A percentile compares a stretch with the other conserved stretches of the same genome.
These are phyloP conservation scores for Colletotrichum orchidophilum DNA, from an alignment of 2,329 filamentous ascomycete genomes.

Conservation along the genomic window DNA sequence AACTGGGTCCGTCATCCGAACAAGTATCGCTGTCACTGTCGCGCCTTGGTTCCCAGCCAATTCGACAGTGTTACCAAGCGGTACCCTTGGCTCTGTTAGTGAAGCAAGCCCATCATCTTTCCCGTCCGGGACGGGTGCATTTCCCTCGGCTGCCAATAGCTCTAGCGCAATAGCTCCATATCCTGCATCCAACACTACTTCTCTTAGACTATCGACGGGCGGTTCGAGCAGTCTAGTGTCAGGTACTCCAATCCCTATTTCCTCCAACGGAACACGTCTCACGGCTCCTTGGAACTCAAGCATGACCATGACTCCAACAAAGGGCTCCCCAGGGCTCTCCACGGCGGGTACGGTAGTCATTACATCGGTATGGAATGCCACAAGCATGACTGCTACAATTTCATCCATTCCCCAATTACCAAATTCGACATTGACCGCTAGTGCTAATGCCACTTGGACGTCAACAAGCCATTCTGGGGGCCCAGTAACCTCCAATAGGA, in stretches of 20 bases:
- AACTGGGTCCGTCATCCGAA: background rate
- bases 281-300: conserved; percentile 5
- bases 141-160: background rate
- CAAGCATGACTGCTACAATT: background rate
- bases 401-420: background rate
- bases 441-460: conserved; percentile 4
- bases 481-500: background rate
- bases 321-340: background rate
- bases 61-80: conserved; percentile 7
- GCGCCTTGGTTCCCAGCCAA: conserved; percentile 6
- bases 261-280: background rate
- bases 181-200: conserved; percentile 3
- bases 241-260: background rate
- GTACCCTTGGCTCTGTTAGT: conserved; percentile 5
- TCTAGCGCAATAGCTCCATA: background rate
- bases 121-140: background rate
- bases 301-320: background rate
- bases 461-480: background rate
- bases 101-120: background rate
- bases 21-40: background rate
- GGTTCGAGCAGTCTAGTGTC: background rate
- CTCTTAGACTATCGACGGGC: background rate
- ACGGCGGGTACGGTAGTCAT: background rate
- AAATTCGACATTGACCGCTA: background rate
- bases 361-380: background rate